Percentiles rank a stretch among this genome's conserved stretches.
Conservation (phyloP, 225 moss, liverwort and hornwort species). For the Sphagnum contortum region DNA sequence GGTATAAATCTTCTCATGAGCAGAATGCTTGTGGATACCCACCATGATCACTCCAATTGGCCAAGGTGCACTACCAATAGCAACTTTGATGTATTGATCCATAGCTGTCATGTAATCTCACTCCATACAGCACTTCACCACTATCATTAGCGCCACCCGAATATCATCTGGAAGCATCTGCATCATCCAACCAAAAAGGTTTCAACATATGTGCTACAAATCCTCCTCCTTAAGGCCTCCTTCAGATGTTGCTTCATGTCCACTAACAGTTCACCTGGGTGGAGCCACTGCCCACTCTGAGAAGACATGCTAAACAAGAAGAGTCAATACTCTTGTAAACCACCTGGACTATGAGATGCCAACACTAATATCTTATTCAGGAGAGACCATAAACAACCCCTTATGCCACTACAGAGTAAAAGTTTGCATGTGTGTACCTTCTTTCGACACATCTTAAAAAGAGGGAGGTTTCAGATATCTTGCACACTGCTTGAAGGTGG, state of each 20-base stretch:
- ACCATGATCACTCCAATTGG: conserved; percentile 99
- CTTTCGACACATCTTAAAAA: conserved; percentile 91
- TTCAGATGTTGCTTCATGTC: too few relatives aligned
- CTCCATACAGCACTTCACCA: conserved; percentile 87
- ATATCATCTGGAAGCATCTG: conserved; percentile 99
- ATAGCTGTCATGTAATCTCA: conserved; percentile 96
- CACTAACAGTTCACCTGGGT: too few relatives aligned
- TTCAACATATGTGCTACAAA: too few relatives aligned
- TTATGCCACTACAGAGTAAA: too few relatives aligned
- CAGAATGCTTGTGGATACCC: conserved; percentile 98
- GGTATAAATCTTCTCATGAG: conserved; percentile 97
- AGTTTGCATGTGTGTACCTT: conserved; percentile 24
- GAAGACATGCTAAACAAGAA: too few relatives aligned
- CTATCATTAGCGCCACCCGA: conserved; percentile 82
- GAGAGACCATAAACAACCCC: too few relatives aligned
- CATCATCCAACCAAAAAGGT: not conserved
- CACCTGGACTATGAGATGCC: too few relatives aligned
- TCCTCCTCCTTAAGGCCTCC: too few relatives aligned
- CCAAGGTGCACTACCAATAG: conserved; percentile 96
- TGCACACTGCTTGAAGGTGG: conserved; percentile 98
- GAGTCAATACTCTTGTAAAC: too few relatives aligned
- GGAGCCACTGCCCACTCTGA: too few relatives aligned
- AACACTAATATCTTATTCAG: too few relatives aligned
- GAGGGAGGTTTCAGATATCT: conserved; percentile 88
- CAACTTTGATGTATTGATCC: conserved; percentile 98